Evolutionary conservation across 2,329 filamentous ascomycete genomes (phyloP).

Genomic region (Penicillium verrucosum): DNA sequence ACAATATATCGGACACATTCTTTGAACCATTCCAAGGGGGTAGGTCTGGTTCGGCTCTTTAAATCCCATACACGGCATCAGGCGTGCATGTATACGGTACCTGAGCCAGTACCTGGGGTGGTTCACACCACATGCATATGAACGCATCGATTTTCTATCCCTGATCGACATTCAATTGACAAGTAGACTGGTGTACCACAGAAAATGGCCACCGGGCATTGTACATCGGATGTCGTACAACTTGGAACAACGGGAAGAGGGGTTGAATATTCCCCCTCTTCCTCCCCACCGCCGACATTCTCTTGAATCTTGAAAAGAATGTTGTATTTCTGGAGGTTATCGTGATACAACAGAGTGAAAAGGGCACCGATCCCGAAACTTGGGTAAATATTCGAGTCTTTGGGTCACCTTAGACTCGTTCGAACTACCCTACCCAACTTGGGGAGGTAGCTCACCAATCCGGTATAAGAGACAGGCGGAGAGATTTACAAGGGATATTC

Average conservation of each 20-base stretch:
- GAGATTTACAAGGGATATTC: constrained; percentile 3
- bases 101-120: not conserved
- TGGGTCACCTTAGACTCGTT: not conserved
- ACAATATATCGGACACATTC: not conserved
- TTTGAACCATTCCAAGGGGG: not conserved
- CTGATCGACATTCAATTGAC: not conserved
- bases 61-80: not conserved
- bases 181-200: not conserved
- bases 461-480: not conserved
- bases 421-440: not conserved
- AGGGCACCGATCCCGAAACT: not conserved
- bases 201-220: not conserved
- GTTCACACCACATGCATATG: not conserved
- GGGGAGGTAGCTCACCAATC: not conserved
- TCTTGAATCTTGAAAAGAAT: not conserved
- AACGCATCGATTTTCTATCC: constrained; percentile 1
- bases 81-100: not conserved
- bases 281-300: constrained; percentile 6
- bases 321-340: not conserved
- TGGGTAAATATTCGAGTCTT: not conserved
- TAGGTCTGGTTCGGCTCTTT: not conserved
- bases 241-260: constrained; percentile 2
- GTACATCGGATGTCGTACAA: not conserved
- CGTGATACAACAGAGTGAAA: not conserved
- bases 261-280: not conserved